phyloP scores from a whole-genome alignment of 805 yeast genomes.

The Isabelozyma pseudorhagii region DNA sequence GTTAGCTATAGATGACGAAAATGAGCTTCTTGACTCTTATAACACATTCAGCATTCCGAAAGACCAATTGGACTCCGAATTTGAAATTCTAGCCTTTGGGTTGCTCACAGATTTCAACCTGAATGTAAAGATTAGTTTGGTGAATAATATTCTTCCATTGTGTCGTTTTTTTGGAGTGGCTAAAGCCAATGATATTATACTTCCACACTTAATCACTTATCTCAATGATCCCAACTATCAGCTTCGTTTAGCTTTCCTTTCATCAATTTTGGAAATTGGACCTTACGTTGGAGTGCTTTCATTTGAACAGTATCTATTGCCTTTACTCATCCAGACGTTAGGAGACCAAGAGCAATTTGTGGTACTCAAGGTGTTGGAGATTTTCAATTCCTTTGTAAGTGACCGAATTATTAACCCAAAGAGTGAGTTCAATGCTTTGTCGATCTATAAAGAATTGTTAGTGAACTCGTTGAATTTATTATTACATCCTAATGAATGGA shows the following conservation, averaged over 20 bases:
- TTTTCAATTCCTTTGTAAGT: slow-evolving; percentile 31
- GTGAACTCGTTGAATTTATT: slow-evolving; percentile 48
- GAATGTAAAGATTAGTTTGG: slow-evolving; percentile 64
- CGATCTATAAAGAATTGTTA: slow-evolving; percentile 35
- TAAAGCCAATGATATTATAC: slow-evolving; percentile 79
- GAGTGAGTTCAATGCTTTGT: slow-evolving; percentile 35
- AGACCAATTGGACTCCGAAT: slow-evolving; percentile 45
- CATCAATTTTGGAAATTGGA: slow-evolving; percentile 68
- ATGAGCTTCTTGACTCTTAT: slow-evolving; percentile 11
- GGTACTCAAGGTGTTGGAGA: slow-evolving; percentile 60
- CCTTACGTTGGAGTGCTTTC: slow-evolving; percentile 78
- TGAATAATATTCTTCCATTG: slow-evolving; percentile 69
- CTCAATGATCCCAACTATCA: slow-evolving; percentile 73
- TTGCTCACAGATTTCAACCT: slow-evolving; percentile 69
- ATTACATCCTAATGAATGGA: slow-evolving; percentile 85
- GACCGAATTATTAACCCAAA: slow-evolving; percentile 30
- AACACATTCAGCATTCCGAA: slow-evolving; percentile 26
- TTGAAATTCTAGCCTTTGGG: slow-evolving; percentile 63
- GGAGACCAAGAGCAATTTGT: slow-evolving; percentile 84
- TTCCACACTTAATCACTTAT: slow-evolving; percentile 90
- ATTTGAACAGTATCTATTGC: slow-evolving; percentile 83
- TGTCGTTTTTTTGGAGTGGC: slow-evolving; percentile 84
- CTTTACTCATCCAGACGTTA: slow-evolving; percentile 77
- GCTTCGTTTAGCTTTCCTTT: slow-evolving; percentile 67
- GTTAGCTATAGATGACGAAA: slow-evolving; percentile 16